Conservation (phyloP, 2,329 filamentous ascomycete genomes). For the Hymenoscyphus occultus region DNA sequence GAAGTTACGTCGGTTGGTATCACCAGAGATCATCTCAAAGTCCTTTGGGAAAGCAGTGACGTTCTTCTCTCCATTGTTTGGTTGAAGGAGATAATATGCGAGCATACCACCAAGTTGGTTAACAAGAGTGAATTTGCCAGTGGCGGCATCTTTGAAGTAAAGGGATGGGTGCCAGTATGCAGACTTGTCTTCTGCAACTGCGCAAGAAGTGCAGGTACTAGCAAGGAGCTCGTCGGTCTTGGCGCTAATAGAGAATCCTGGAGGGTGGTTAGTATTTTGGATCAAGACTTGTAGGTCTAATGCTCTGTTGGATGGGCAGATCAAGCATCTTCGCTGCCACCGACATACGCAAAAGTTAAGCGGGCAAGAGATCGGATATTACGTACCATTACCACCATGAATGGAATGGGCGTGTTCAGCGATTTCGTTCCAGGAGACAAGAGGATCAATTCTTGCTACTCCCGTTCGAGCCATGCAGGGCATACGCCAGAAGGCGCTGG, state of each 20-base stretch:
- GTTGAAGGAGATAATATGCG: slow-evolving; percentile 81
- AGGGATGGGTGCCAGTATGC: slow-evolving; percentile 68
- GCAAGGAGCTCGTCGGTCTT: slow-evolving; percentile 54
- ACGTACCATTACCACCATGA: slow-evolving; percentile 72
- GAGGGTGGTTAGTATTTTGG: neutral
- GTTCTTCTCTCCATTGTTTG: slow-evolving; percentile 50
- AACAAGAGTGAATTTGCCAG: slow-evolving; percentile 57
- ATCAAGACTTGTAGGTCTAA: neutral
- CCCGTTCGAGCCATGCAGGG: slow-evolving; percentile 71
- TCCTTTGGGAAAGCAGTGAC: slow-evolving; percentile 71
- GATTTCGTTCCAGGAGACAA: slow-evolving; percentile 59
- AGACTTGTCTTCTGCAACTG: slow-evolving; percentile 57
- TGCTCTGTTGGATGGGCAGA: neutral
- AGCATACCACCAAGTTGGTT: slow-evolving; percentile 78
- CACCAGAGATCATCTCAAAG: slow-evolving; percentile 81
- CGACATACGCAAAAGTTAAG: neutral
- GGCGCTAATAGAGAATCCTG: slow-evolving; percentile 64
- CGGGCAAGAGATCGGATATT: neutral
- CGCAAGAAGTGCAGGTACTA: slow-evolving; percentile 64
- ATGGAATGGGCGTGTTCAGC: slow-evolving; percentile 71
- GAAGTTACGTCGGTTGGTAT: slow-evolving; percentile 66
- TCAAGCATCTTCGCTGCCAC: too few species aligned
- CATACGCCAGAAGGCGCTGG: slow-evolving; percentile 83
- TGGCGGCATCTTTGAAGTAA: slow-evolving; percentile 41
- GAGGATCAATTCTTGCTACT: slow-evolving; percentile 72